These are phyloP conservation scores for Xerocomus cyaneibrunnescens DNA, from an alignment of 1,284 basidiomycete species.

Conservation along the genomic window DNA sequence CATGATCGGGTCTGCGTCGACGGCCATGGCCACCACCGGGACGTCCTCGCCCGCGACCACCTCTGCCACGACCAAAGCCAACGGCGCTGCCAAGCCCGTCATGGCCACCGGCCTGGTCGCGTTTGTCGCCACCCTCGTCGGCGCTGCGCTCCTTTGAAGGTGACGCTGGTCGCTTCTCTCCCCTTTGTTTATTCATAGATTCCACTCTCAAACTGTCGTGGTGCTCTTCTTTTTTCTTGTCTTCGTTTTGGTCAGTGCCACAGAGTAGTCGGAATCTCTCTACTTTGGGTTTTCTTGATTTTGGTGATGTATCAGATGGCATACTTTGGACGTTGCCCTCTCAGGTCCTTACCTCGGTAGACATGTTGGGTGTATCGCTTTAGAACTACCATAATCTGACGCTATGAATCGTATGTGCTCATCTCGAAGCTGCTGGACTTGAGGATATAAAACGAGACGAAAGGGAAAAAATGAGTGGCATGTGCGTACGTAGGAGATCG, in stretches of 20 bases:
- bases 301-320: background rate
- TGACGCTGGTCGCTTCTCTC: background rate
- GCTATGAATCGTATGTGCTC: background rate
- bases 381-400: background rate
- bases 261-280: background rate
- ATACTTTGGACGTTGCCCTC: background rate
- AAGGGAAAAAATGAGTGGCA: too few species aligned
- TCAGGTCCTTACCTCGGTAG: background rate
- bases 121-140: slow-evolving; percentile 20
- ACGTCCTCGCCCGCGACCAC: slow-evolving; percentile 7
- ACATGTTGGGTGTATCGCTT: background rate
- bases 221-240: background rate
- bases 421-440: too few species aligned
- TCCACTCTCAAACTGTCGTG: background rate
- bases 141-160: slow-evolving; percentile 24
- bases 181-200: background rate
- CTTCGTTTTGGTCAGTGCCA: background rate
- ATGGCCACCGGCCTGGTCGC: slow-evolving; percentile 24
- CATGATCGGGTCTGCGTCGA: background rate
- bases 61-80: slow-evolving; percentile 15
- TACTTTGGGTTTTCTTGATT: background rate
- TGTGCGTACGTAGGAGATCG: too few species aligned
- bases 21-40: background rate
- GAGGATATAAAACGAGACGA: too few species aligned
- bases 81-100: slow-evolving; percentile 21